A percentile compares a stretch with the other conserved stretches of the same genome.
Evolutionary conservation across 352 stramenopile species (phyloP).

Genomic region (Salisapilia sapeloensis): DNA sequence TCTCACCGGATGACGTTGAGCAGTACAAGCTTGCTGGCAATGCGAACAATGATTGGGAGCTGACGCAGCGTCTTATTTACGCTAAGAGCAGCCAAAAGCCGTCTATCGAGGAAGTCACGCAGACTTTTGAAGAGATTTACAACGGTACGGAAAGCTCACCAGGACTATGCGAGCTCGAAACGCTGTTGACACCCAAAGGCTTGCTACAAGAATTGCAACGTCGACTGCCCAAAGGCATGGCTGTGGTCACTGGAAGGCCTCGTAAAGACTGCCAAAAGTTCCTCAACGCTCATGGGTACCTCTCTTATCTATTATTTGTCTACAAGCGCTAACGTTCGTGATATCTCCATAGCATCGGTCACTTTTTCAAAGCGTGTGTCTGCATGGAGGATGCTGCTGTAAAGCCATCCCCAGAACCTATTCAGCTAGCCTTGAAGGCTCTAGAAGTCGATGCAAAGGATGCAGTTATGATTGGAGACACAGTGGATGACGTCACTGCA

Average conservation of each 20-base stretch:
- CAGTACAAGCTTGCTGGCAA: constrained; percentile 86
- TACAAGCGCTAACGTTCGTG: too few species aligned
- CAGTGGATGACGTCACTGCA: constrained; percentile 89
- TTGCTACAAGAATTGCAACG: constrained; percentile 69
- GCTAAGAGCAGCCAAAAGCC: constrained; percentile 10
- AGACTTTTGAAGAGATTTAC: constrained; percentile 92
- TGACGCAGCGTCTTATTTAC: constrained; percentile 83
- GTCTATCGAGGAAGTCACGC: constrained; percentile 85
- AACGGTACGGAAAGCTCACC: constrained; percentile 56
- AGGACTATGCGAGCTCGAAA: constrained; percentile 84
- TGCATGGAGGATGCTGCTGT: constrained; percentile 93
- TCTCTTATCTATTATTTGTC: background rate
- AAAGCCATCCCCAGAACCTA: constrained; percentile 88
- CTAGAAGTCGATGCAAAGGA: constrained; percentile 57
- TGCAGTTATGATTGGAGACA: constrained; percentile 91
- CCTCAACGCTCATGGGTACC: constrained; percentile 57
- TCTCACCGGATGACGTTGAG: constrained; percentile 83
- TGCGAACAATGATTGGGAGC: constrained; percentile 96
- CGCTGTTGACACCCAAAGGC: constrained; percentile 75
- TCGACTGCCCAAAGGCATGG: constrained; percentile 76
- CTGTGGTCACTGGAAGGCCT: constrained; percentile 85
- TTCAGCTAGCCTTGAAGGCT: constrained; percentile 67
- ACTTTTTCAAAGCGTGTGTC: constrained; percentile 82
- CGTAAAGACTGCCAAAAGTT: constrained; percentile 91
- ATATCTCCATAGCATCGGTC: constrained; percentile 36